phyloP scores from a whole-genome alignment of 192 early-diverging fungal species.

The Linnemannia schmuckeri region DNA sequence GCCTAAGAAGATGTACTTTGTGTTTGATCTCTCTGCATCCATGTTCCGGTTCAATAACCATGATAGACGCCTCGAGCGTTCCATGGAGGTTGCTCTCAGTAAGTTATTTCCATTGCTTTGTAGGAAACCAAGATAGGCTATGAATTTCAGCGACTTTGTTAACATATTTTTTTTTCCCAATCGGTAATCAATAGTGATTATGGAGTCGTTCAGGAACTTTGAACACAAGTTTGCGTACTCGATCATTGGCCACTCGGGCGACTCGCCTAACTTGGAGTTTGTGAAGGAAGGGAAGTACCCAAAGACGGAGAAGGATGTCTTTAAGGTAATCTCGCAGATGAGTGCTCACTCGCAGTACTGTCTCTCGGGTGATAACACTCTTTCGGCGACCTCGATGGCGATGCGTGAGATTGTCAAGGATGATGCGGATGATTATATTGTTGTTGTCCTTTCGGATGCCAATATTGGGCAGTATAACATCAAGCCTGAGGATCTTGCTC shows the following conservation, averaged over 20 bases:
- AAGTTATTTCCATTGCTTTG: conserved; percentile 13
- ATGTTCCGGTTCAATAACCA: conserved; percentile 77
- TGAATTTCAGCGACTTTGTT: too few species aligned
- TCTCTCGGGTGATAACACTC: conserved; percentile 82
- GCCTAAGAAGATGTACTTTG: conserved; percentile 83
- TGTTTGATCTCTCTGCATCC: conserved; percentile 83
- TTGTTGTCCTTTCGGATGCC: conserved; percentile 83
- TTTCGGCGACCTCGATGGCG: conserved; percentile 73
- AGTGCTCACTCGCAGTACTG: conserved; percentile 85
- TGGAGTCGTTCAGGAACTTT: conserved; percentile 81
- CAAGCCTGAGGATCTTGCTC: conserved; percentile 73
- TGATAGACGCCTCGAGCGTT: conserved; percentile 71
- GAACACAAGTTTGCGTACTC: conserved; percentile 85
- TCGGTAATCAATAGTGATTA: conserved; percentile 61
- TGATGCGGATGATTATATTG: conserved; percentile 85
- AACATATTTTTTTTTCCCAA: not conserved
- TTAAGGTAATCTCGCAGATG: conserved; percentile 81
- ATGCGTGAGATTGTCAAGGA: conserved; percentile 79
- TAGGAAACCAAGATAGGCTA: not conserved
- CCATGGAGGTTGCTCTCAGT: conserved; percentile 73
- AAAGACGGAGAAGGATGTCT: conserved; percentile 81
- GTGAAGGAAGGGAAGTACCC: conserved; percentile 79
- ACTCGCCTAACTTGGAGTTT: conserved; percentile 80
- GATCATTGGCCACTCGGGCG: conserved; percentile 84
- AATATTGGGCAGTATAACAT: conserved; percentile 86